Evolutionary conservation across 108 stramenopile species (phyloP).

Genomic region (Seminavis robusta): DNA sequence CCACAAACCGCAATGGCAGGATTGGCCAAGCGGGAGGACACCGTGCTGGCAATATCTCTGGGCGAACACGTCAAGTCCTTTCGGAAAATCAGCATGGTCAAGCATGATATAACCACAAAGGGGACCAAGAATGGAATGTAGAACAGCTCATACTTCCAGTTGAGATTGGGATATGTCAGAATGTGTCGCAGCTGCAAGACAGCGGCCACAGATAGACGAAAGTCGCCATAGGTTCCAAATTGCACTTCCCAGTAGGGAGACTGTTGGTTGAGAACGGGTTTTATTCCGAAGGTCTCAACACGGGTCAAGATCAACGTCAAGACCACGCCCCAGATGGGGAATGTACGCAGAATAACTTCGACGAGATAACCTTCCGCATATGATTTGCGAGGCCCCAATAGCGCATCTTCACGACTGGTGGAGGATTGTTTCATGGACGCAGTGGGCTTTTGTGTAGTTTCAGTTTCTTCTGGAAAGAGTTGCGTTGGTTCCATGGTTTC

Average conservation of each 20-base stretch:
- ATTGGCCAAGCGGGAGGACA: conserved; percentile 28
- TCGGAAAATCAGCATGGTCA: conserved; percentile 46
- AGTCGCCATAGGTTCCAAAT: conserved; percentile 53
- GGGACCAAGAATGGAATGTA: conserved; percentile 68
- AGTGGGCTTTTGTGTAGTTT: no score
- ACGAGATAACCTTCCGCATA: conserved; percentile 34
- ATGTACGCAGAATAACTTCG: conserved; percentile 44
- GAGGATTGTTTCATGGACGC: no score
- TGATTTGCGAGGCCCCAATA: conserved; percentile 54
- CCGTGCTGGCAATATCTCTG: conserved; percentile 23
- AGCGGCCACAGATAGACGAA: conserved; percentile 44
- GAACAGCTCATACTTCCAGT: conserved; percentile 64
- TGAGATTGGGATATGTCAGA: conserved; percentile 48
- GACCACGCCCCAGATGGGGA: conserved; percentile 49
- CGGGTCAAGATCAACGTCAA: conserved; percentile 50
- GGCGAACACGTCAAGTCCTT: conserved; percentile 28
- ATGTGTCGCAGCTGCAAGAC: conserved; percentile 58
- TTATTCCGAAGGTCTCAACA: conserved; percentile 43
- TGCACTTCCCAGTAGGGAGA: conserved; percentile 46
- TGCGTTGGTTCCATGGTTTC: no score
- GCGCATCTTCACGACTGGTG: conserved; percentile 25
- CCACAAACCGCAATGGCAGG: conserved; percentile 57
- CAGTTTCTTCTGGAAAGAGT: no score
- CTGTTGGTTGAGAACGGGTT: conserved; percentile 19
- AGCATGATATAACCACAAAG: conserved; percentile 45